Base-by-base conservation (phyloP, 768 basidiomycete species). In the Trametopsis cervina region DNA sequence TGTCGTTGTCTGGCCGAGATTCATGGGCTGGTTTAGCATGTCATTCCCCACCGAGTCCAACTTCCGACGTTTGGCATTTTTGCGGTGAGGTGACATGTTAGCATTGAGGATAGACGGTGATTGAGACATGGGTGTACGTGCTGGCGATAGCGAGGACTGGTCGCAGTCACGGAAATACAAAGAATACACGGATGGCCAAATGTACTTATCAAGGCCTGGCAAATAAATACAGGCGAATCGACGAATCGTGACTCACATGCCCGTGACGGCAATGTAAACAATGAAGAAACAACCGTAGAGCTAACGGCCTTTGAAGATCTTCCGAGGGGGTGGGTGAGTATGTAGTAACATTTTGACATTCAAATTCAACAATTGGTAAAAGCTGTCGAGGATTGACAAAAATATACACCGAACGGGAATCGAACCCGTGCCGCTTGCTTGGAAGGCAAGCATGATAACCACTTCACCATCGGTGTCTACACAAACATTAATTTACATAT, bases 381-480 rank as follows among this genome's bases (percentile, higher is more conserved):
- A 4, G 18, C 9, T 13, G 26, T 13, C 6, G 18, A 22, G 35
- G 20, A 52, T 37, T n/a, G 45, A n/a, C 26, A 12, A 20, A 38
- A n/a, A 17, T 47, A 52, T 63, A 63, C 62, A 52, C 62, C 58
- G 62, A 58, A 57, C 58, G 63, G 61, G 63, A 64, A 56, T 64
- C 63, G 63, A 64, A 64, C 63, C 63, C 63, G 55, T 58, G 59
- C 63, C 63, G 60, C 63, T 73, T 72, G 72, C 71, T 73, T 85
- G 83, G 84, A 85, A 85, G 83, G 82, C 83, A 85, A 85, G 85
- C 83, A 87, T 86, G 83, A 85, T 86, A 86, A 85, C 85, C 83
- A 75, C 81, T 86, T 86, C 85, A 86, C 85, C 84, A 86, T 82
- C 73, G 69, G 73, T 63, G 74, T 74, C 17, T 45, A 35, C 20